A percentile compares a stretch with the other conserved stretches of the same genome.
phyloP scores from a whole-genome alignment of 2,329 filamentous ascomycete genomes.

The Scedosporium apiospermum region DNA sequence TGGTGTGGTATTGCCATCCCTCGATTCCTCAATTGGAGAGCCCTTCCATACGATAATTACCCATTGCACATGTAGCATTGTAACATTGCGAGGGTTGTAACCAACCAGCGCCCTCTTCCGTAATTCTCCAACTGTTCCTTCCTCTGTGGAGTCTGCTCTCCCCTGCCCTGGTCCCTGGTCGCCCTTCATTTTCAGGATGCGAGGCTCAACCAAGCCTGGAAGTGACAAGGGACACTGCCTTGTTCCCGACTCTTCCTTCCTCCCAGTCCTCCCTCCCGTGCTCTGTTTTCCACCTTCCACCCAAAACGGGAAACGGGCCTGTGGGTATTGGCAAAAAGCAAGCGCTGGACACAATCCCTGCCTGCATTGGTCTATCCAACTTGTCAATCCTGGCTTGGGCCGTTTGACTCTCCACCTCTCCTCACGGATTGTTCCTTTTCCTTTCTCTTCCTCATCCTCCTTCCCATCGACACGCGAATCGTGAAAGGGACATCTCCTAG shows the following conservation, averaged over 20 bases:
- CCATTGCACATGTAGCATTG: background rate
- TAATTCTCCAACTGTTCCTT: background rate
- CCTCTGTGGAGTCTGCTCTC: background rate
- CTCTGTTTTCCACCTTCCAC: background rate
- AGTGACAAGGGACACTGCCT: background rate
- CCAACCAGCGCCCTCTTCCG: background rate
- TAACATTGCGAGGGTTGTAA: background rate
- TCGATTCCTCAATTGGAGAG: background rate
- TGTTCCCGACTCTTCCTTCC: background rate
- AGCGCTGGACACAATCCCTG: background rate
- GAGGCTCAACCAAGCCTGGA: background rate
- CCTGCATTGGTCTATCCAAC: background rate
- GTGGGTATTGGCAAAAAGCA: slow-evolving; percentile 1
- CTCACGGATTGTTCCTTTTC: slow-evolving; percentile 1
- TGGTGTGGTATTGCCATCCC: background rate
- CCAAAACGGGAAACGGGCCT: background rate
- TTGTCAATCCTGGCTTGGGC: background rate
- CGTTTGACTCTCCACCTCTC: slow-evolving; percentile 1
- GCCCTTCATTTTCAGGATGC: background rate
- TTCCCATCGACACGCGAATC: background rate
- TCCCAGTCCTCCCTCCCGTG: background rate
- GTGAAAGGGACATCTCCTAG: slow-evolving; percentile 1
- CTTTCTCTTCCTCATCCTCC: background rate
- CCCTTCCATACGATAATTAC: background rate
- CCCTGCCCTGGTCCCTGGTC: background rate